phyloP scores from a whole-genome alignment of 192 early-diverging fungal species.

The Fimicolochytrium jonesii region DNA sequence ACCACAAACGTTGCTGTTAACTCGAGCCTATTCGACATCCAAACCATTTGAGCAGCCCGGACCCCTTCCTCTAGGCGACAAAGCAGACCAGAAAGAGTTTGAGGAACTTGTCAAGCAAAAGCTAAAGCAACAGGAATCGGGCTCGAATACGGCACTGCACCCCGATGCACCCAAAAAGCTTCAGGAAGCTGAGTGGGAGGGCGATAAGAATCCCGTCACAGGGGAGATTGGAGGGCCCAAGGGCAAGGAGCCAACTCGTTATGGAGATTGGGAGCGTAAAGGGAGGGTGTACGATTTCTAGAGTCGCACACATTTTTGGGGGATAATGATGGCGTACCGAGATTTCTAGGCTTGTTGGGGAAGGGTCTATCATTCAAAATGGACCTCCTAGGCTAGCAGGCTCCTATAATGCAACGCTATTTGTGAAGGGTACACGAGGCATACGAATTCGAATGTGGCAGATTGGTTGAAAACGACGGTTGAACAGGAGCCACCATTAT shows the following conservation, averaged over 20 bases:
- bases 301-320: too few species aligned
- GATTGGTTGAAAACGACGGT: too few species aligned
- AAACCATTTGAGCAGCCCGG: constrained; percentile 43
- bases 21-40: too few species aligned
- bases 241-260: constrained; percentile 76
- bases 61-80: constrained; percentile 67
- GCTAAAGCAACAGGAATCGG: constrained; percentile 18
- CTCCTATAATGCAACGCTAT: too few species aligned
- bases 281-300: constrained; percentile 73
- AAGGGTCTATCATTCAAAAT: too few species aligned
- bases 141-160: constrained; percentile 13
- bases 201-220: constrained; percentile 64
- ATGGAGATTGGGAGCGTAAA: constrained; percentile 79
- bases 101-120: constrained; percentile 58
- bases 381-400: too few species aligned
- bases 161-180: constrained; percentile 50
- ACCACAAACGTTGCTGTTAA: too few species aligned
- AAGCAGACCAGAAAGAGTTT: constrained; percentile 67
- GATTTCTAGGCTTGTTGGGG: too few species aligned
- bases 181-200: constrained; percentile 53
- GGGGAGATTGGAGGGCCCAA: constrained; percentile 71
- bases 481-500: too few species aligned
- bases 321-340: too few species aligned
- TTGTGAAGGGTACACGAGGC: too few species aligned
- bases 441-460: too few species aligned